phyloP scores from a whole-genome alignment of 2,329 filamentous ascomycete genomes.

The Samsoniella hepiali region DNA sequence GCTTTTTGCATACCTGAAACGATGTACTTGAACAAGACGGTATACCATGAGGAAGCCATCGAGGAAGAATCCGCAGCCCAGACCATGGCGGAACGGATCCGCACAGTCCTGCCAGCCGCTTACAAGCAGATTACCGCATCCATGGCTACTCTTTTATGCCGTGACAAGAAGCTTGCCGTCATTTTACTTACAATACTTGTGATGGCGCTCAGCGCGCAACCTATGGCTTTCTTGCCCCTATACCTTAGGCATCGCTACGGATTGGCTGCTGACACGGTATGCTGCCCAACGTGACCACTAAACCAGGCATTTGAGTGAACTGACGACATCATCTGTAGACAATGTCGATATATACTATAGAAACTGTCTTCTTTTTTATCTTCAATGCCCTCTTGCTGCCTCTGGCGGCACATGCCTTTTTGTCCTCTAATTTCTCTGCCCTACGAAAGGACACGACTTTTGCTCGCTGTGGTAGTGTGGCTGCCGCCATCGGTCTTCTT shows the following conservation, averaged over 20 bases:
- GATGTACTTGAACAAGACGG: not conserved
- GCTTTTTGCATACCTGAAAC: conserved; percentile 4
- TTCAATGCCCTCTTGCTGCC: not conserved
- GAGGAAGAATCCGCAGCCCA: not conserved
- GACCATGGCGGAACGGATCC: not conserved
- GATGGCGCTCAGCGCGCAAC: not conserved
- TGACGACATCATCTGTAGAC: not conserved
- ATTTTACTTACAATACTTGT: not conserved
- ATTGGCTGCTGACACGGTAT: not conserved
- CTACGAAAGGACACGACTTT: not conserved
- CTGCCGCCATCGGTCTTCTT: not conserved
- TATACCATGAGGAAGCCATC: not conserved
- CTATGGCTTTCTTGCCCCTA: too few species aligned
- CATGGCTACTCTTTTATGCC: conserved; percentile 5
- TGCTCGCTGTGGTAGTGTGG: not conserved
- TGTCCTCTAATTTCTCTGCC: not conserved
- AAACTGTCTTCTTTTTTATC: not conserved
- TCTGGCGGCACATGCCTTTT: not conserved
- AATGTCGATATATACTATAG: too few species aligned
- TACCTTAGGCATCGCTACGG: not conserved
- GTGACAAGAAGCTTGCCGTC: not conserved
- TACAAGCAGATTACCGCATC: not conserved
- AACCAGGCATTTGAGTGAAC: not conserved
- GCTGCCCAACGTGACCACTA: not conserved
- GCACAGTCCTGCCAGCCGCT: not conserved